phyloP scores from a whole-genome alignment of 179 eudicot genomes.

The Spinacia oleracea region DNA sequence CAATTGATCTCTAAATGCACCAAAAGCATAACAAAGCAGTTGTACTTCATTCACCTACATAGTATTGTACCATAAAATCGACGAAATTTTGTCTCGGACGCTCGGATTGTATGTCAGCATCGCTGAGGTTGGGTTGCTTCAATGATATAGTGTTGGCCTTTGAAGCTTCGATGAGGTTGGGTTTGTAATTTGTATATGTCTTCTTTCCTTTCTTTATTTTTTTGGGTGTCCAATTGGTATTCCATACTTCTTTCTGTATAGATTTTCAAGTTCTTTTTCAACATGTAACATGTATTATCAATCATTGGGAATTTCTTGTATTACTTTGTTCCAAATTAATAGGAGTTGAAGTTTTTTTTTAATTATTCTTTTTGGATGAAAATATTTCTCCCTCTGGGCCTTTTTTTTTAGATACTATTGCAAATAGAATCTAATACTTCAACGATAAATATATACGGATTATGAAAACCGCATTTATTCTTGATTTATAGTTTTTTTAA shows the following conservation, averaged over 20 bases:
- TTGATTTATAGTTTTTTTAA: too few species aligned
- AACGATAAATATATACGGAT: too few species aligned
- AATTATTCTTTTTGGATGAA: too few species aligned
- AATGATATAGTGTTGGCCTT: not conserved
- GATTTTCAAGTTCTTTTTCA: slow-evolving; percentile 8
- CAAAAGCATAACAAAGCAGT: not conserved
- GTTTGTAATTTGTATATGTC: slow-evolving; percentile 15
- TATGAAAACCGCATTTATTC: too few species aligned
- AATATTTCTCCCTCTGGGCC: too few species aligned
- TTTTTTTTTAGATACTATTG: too few species aligned
- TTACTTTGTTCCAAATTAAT: too few species aligned
- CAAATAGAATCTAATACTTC: too few species aligned
- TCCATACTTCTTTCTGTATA: slow-evolving; percentile 27
- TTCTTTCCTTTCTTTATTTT: not conserved
- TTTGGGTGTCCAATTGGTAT: slow-evolving; percentile 5
- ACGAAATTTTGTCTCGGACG: not conserved
- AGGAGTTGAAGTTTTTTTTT: too few species aligned
- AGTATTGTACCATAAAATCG: not conserved
- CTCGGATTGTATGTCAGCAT: not conserved
- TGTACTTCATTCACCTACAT: not conserved
- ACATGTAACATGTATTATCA: slow-evolving; percentile 7
- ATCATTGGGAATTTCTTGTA: too few species aligned
- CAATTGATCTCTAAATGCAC: not conserved
- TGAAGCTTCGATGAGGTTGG: not conserved
- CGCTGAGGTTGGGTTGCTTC: not conserved